Percentiles rank a stretch among this genome's conserved stretches.
Conservation (phyloP, 2,329 filamentous ascomycete genomes). For the Aschersonia sp. region DNA sequence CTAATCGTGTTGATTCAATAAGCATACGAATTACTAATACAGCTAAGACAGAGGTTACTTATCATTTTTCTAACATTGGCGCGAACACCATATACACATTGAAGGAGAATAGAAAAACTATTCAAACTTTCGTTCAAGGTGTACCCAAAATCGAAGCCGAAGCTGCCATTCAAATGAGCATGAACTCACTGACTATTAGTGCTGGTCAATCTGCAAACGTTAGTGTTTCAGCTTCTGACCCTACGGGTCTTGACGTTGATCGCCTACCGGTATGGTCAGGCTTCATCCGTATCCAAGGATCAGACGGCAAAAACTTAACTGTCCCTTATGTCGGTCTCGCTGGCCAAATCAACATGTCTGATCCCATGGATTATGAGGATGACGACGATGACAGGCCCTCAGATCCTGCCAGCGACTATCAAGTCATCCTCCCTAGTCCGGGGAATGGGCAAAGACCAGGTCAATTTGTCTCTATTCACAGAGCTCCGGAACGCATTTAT, state of each 20-base stretch:
- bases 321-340: slow-evolving; percentile 4
- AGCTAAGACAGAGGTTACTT: background rate
- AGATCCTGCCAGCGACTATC: background rate
- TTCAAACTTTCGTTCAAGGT: background rate
- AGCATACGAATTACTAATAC: background rate
- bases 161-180: slow-evolving; percentile 3
- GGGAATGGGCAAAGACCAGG: too few species aligned
- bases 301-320: slow-evolving; percentile 3
- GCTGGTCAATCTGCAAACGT: slow-evolving; percentile 1
- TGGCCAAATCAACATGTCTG: background rate
- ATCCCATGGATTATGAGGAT: background rate
- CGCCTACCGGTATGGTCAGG: slow-evolving; percentile 5
- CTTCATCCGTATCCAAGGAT: slow-evolving; percentile 2
- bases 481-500: too few species aligned
- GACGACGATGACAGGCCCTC: background rate
- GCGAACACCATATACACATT: background rate
- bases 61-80: background rate
- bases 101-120: background rate
- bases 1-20: background rate
- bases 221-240: background rate
- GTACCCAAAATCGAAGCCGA: background rate
- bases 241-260: background rate
- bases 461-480: too few species aligned
- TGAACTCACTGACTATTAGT: background rate
- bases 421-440: background rate